Conservation (phyloP, 2,329 filamentous ascomycete species). For the Verticillium dahliae region DNA sequence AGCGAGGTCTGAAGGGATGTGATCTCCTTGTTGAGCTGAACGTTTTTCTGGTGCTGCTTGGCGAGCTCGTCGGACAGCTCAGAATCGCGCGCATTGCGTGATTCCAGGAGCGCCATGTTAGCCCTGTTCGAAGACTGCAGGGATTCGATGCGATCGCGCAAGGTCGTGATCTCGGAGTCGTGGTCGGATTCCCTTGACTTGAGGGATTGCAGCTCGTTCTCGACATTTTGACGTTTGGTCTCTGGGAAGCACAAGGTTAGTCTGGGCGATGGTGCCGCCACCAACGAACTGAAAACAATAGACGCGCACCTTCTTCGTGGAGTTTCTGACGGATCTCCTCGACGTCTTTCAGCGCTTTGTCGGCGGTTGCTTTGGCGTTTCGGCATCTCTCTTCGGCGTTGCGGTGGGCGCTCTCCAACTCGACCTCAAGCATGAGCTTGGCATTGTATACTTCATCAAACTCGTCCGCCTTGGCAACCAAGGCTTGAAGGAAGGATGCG, state of each 20-base stretch:
- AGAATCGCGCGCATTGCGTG: constrained; percentile 82
- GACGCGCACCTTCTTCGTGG: constrained; percentile 65
- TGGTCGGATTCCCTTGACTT: constrained; percentile 71
- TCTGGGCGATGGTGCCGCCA: not conserved
- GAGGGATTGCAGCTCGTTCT: constrained; percentile 74
- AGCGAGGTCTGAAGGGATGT: constrained; percentile 75
- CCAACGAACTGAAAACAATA: not conserved
- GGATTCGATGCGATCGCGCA: constrained; percentile 77
- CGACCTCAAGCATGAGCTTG: constrained; percentile 84
- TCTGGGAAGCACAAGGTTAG: constrained; percentile 43
- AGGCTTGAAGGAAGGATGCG: constrained; percentile 63
- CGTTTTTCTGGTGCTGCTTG: constrained; percentile 79
- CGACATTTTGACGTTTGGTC: constrained; percentile 64
- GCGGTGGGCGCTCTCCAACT: constrained; percentile 84
- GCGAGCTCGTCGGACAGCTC: constrained; percentile 80
- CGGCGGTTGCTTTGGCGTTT: constrained; percentile 71
- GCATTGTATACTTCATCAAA: constrained; percentile 77
- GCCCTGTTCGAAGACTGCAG: constrained; percentile 91
- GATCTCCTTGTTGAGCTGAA: constrained; percentile 78
- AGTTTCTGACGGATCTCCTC: constrained; percentile 77
- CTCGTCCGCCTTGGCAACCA: constrained; percentile 75
- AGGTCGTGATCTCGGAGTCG: constrained; percentile 65
- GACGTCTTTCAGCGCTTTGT: constrained; percentile 77
- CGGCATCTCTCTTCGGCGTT: constrained; percentile 78
- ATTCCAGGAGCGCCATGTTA: constrained; percentile 80